Percentiles rank a stretch among this genome's conserved stretches.
Evolutionary conservation across 2,329 filamentous ascomycete species (phyloP).

Genomic region (Penicillium sp.): DNA sequence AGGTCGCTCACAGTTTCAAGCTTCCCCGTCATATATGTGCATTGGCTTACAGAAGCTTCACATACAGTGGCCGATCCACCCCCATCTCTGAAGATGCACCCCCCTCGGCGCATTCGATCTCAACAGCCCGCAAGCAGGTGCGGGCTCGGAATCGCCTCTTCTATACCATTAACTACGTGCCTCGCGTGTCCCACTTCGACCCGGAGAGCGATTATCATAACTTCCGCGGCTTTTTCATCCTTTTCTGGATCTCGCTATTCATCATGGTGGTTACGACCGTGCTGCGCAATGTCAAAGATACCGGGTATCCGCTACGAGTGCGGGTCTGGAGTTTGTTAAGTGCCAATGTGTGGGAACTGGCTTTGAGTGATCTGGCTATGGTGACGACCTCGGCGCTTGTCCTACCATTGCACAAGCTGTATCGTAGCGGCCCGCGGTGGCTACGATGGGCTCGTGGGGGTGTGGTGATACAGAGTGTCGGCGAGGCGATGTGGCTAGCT

Average conservation of each 20-base stretch:
- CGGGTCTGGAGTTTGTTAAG: constrained; percentile 86
- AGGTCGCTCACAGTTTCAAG: neutral
- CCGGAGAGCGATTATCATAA: constrained; percentile 85
- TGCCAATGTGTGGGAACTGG: constrained; percentile 82
- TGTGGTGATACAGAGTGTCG: constrained; percentile 76
- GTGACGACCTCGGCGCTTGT: constrained; percentile 66
- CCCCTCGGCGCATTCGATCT: constrained; percentile 83
- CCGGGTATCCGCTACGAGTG: constrained; percentile 76
- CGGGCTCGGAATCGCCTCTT: constrained; percentile 81
- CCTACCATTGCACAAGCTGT: constrained; percentile 67
- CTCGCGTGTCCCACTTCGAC: constrained; percentile 92
- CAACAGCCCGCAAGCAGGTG: constrained; percentile 74
- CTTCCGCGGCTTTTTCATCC: constrained; percentile 94
- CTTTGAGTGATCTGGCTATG: constrained; percentile 78
- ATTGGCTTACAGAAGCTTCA: neutral
- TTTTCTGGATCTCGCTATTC: constrained; percentile 95
- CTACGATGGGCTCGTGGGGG: constrained; percentile 72
- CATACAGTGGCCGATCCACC: constrained; percentile 68
- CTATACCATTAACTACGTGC: constrained; percentile 84
- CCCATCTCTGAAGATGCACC: constrained; percentile 83
- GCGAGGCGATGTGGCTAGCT: constrained; percentile 70
- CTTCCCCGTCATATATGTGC: neutral
- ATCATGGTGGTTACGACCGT: constrained; percentile 97
- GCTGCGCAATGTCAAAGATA: constrained; percentile 89
- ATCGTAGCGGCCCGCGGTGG: constrained; percentile 52